These are phyloP conservation scores for Lachnellula cervina DNA, from an alignment of 2,329 filamentous ascomycete genomes.

Conservation along the genomic window DNA sequence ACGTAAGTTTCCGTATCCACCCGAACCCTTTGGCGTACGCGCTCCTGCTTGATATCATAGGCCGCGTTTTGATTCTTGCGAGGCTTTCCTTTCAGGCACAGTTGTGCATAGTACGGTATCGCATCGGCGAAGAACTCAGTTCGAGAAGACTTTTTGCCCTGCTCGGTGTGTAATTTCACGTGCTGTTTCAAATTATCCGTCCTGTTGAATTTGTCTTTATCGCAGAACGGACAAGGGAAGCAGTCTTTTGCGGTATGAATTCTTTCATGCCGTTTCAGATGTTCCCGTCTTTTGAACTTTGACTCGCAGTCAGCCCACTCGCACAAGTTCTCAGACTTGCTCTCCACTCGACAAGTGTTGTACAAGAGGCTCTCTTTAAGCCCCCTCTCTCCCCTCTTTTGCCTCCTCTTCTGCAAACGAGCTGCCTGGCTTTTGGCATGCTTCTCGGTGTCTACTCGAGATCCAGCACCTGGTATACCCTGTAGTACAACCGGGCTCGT, in stretches of 20 bases:
- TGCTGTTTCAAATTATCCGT: conserved; percentile 26
- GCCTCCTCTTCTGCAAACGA: not conserved
- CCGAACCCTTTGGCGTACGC: not conserved
- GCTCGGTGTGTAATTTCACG: conserved; percentile 13
- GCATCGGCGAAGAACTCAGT: conserved; percentile 1
- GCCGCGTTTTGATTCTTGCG: not conserved
- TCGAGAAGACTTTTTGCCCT: conserved; percentile 1
- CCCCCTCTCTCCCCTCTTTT: not conserved
- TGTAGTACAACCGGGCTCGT: conserved; percentile 9
- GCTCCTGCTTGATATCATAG: not conserved
- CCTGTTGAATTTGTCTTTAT: conserved; percentile 15
- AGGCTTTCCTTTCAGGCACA: not conserved
- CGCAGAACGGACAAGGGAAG: conserved; percentile 20
- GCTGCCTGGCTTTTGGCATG: not conserved
- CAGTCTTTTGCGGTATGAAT: conserved; percentile 31
- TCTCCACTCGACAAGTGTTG: conserved; percentile 17
- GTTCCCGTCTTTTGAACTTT: conserved; percentile 44
- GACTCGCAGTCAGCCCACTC: conserved; percentile 39
- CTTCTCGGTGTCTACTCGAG: not conserved
- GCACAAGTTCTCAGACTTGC: conserved; percentile 39
- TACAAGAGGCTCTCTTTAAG: not conserved
- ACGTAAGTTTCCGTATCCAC: not conserved
- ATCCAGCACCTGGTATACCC: conserved; percentile 1
- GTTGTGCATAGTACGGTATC: not conserved
- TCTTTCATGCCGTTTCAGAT: conserved; percentile 44